A percentile compares a stretch with the other conserved stretches of the same genome.
These are phyloP conservation scores for Eimeria tenella DNA, from an alignment of 169 alveolate species.

Conservation along the genomic window DNA sequence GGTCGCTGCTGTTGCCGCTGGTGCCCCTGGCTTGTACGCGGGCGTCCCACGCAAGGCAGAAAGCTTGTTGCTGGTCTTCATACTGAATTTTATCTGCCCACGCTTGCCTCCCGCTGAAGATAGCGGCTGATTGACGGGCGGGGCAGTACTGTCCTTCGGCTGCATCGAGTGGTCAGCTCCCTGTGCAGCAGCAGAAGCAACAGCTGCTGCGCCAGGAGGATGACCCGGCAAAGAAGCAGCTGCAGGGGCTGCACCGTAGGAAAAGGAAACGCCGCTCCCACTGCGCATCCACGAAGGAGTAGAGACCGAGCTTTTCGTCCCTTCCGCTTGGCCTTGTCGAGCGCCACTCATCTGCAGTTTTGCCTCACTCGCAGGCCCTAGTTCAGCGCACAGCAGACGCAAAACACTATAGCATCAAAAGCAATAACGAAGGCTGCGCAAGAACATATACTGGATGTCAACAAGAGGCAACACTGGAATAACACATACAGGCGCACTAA, in stretches of 20 bases:
- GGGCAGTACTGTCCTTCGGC: neutral
- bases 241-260: neutral
- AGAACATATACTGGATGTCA: too few relatives aligned
- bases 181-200: neutral
- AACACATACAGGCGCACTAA: too few relatives aligned
- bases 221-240: neutral
- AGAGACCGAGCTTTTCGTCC: neutral
- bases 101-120: conserved; percentile 9
- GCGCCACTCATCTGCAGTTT: neutral
- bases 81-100: conserved; percentile 4
- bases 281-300: conserved; percentile 7
- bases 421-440: too few relatives aligned
- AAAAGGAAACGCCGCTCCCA: neutral
- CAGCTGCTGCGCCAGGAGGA: neutral
- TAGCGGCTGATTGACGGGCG: neutral
- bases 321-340: neutral
- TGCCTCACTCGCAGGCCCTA: too few relatives aligned
- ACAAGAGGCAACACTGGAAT: too few relatives aligned
- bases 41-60: conserved; percentile 4
- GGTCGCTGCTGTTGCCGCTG: neutral
- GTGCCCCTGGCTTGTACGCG: neutral
- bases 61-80: conserved; percentile 30
- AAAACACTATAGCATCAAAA: too few relatives aligned
- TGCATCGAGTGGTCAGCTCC: neutral
- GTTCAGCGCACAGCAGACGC: too few relatives aligned